Evolutionary conservation across 169 alveolate species (phyloP).

Genomic region (Neospora caninum): DNA sequence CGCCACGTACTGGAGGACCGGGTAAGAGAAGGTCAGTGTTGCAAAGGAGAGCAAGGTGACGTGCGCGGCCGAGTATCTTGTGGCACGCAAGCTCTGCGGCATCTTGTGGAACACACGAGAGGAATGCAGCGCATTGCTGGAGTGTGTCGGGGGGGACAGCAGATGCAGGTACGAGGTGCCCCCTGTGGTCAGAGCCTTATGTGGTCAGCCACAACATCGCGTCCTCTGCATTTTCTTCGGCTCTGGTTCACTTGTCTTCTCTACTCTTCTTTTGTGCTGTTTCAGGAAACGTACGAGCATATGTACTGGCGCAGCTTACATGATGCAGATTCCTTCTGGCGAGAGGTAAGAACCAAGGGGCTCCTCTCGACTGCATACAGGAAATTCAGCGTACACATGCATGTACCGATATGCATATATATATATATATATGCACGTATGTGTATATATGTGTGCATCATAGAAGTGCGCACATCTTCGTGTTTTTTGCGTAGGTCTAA

Average conservation of each 20-base stretch:
- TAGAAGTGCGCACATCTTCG: not conserved
- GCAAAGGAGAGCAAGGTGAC: not conserved
- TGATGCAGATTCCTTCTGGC: conserved; percentile 70
- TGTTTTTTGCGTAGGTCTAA: not conserved
- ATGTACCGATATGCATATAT: not conserved
- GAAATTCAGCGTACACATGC: not conserved
- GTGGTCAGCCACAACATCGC: too few species aligned
- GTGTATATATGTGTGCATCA: not conserved
- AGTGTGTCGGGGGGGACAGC: not conserved
- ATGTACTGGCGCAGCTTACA: conserved; percentile 64
- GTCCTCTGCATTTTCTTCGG: not conserved
- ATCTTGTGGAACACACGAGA: not conserved
- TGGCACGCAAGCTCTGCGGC: not conserved
- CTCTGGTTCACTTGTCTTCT: not conserved
- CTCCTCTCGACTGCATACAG: not conserved
- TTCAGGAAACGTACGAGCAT: conserved; percentile 67
- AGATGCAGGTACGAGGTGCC: not conserved
- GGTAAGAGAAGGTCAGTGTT: not conserved
- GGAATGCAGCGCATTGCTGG: not conserved
- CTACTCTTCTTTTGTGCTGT: not conserved
- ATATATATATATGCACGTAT: not conserved
- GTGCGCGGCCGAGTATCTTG: not conserved
- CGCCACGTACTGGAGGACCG: not conserved
- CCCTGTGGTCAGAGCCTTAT: not conserved
- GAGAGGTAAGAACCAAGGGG: conserved; percentile 38